Percentiles rank a stretch among this genome's conserved stretches.
phyloP scores from a whole-genome alignment of 2,329 filamentous ascomycete species.

The Tympanopsis confertula region DNA sequence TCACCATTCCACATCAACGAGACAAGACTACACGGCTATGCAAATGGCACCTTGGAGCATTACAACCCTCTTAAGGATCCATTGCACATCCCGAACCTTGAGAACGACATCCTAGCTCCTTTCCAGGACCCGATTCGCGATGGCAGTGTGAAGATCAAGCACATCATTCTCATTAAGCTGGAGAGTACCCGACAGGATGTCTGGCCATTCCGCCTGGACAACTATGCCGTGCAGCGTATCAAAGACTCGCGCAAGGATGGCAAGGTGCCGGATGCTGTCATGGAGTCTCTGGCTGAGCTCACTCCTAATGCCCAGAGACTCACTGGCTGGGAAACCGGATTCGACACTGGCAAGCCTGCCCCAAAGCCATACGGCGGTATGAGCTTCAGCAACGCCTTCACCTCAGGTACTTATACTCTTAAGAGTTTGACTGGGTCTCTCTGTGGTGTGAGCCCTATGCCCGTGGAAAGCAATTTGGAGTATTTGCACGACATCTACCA shows the following conservation, averaged over 20 bases:
- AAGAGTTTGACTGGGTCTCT: constrained; percentile 17
- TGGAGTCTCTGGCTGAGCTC: not conserved
- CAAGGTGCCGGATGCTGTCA: not conserved
- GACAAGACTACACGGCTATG: no score
- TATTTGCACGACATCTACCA: constrained; percentile 19
- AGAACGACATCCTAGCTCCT: not conserved
- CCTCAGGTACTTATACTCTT: constrained; percentile 17
- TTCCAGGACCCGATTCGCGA: not conserved
- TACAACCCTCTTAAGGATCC: not conserved
- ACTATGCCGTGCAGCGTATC: constrained; percentile 13
- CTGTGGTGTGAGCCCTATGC: constrained; percentile 16
- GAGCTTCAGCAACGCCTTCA: constrained; percentile 14
- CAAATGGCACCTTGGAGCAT: not conserved
- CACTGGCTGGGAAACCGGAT: not conserved
- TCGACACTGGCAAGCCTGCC: not conserved
- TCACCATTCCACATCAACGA: no score
- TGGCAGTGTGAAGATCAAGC: constrained; percentile 15
- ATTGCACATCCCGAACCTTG: not conserved
- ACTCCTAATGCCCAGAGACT: not conserved
- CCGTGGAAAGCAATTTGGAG: constrained; percentile 17
- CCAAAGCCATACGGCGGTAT: constrained; percentile 13
- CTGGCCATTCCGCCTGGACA: constrained; percentile 16
- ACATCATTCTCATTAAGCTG: constrained; percentile 16
- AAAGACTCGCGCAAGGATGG: constrained; percentile 4
- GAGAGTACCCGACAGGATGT: constrained; percentile 19